Percentiles rank a stretch among this genome's conserved stretches.
Conservation (phyloP, 2,329 filamentous ascomycete genomes). For the Cercospora zeae-maydis region DNA sequence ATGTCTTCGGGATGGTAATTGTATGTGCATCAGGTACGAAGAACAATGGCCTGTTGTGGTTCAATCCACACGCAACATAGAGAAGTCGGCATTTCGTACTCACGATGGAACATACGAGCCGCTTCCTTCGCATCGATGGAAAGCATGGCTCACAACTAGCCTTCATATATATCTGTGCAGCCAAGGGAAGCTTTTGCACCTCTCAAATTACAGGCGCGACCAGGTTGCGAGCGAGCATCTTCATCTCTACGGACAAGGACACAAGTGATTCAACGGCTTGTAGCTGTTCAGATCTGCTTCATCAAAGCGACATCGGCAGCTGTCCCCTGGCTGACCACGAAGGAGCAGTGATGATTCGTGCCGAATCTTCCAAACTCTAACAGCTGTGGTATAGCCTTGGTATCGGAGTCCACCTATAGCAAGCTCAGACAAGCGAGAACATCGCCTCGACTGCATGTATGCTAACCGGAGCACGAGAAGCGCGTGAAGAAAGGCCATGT, state of each 20-base stretch:
- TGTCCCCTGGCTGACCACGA: background rate
- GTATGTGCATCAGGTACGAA: conserved; percentile 78
- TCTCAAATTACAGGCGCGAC: background rate
- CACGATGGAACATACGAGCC: too few species aligned
- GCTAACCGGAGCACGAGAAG: background rate
- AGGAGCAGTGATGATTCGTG: background rate
- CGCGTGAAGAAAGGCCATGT: background rate
- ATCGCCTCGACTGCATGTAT: background rate
- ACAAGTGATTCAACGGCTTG: background rate
- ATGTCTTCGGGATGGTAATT: conserved; percentile 72
- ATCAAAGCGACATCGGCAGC: background rate
- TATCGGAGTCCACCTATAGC: background rate
- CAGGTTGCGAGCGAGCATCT: background rate
- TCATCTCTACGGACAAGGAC: background rate
- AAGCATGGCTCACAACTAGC: background rate
- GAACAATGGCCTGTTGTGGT: conserved; percentile 44
- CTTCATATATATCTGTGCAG: background rate
- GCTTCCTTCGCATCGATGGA: background rate
- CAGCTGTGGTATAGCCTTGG: background rate
- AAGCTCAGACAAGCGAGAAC: background rate
- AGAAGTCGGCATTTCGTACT: too few species aligned
- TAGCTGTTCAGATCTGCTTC: background rate
- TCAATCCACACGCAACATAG: too few species aligned
- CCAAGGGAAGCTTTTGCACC: background rate
- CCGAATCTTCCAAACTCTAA: background rate